Conservation (phyloP, 1,284 basidiomycete species). For the Inonotus hispidus region DNA sequence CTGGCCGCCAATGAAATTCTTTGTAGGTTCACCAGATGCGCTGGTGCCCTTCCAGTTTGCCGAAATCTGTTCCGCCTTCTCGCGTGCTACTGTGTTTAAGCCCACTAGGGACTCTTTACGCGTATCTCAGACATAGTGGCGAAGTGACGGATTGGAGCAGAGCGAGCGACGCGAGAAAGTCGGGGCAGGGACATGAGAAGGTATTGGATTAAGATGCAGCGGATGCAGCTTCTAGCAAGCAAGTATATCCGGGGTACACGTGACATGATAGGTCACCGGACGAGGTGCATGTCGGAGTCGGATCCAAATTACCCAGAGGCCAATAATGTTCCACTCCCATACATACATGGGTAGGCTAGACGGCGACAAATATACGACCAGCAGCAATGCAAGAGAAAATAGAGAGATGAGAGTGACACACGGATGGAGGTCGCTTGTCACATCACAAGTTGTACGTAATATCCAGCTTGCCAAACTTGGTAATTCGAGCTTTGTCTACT, state of each 20-base stretch:
- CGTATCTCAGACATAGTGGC: constrained; percentile 35
- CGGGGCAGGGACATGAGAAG: constrained; percentile 13
- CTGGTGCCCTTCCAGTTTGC: constrained; percentile 82
- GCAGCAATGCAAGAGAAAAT: neutral
- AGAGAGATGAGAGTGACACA: neutral
- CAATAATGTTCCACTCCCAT: too few relatives aligned
- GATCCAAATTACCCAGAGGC: neutral
- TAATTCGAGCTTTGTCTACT: neutral
- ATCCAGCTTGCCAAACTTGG: neutral
- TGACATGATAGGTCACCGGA: neutral
- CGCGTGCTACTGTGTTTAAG: constrained; percentile 46
- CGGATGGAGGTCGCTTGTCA: neutral
- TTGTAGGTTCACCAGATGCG: constrained; percentile 75
- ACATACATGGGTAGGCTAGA: too few relatives aligned
- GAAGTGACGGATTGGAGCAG: constrained; percentile 34
- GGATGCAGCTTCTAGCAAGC: too few relatives aligned
- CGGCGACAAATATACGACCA: too few relatives aligned
- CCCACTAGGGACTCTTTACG: constrained; percentile 29
- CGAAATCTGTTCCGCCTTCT: constrained; percentile 63
- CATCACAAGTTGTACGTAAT: neutral
- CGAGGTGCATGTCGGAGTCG: neutral
- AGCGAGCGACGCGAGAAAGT: constrained; percentile 30
- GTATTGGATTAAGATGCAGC: neutral
- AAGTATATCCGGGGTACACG: neutral
- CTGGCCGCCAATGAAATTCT: constrained; percentile 86